Base-by-base conservation (phyloP, 805 yeast species). In the Wickerhamiella sorbophila region DNA sequence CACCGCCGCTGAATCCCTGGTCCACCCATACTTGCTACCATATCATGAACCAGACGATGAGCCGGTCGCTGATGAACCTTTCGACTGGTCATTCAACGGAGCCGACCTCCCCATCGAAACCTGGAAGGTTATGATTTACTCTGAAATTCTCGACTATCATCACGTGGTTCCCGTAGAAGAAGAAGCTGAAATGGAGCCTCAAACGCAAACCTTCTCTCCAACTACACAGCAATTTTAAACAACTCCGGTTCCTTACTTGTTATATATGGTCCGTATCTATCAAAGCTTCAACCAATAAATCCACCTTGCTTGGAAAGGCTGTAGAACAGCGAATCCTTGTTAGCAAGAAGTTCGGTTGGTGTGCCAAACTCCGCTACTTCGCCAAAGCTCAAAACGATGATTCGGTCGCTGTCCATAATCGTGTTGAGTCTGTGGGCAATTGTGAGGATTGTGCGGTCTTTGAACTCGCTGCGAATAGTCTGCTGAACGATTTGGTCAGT, bases 71-170 rank as follows among this genome's bases (percentile, higher is more conserved):
- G 84, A 77, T 38, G 83, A 80, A 51, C 81, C 80, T 59, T 91
- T 91, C 55, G 98, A 91, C 63, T 91, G 99, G 99, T 79, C 91
- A 55, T 88, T 88, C 62, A 88, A 91, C 60, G 97, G 93, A 53
- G 97, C 95, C 0, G 98, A 88, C 62, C 70, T 88, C 53, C 96
- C 97, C 3, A 91, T 91, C 15, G 97, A 91, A 56, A 85, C 95
- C 12, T 88, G 98, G 98, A 77, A 94, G 65, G 94, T 86, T 16
- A 88, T 91, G 97, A 88, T 91, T 95, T 91, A 91, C 64, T 80
- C 94, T 41, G 98, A 88, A 64, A 91, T 88, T 48, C 69, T 91
- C 51, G 96, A 88, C 60, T 88, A 86, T 72, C 97, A 88, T 62
- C 94, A 86, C 60, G 83, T 82, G 45, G 87, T 78, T 34, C 80